A percentile compares a stretch with the other conserved stretches of the same genome.
Evolutionary conservation across 768 basidiomycete genomes (phyloP).

Genomic region (Pulveroboletus sp.): DNA sequence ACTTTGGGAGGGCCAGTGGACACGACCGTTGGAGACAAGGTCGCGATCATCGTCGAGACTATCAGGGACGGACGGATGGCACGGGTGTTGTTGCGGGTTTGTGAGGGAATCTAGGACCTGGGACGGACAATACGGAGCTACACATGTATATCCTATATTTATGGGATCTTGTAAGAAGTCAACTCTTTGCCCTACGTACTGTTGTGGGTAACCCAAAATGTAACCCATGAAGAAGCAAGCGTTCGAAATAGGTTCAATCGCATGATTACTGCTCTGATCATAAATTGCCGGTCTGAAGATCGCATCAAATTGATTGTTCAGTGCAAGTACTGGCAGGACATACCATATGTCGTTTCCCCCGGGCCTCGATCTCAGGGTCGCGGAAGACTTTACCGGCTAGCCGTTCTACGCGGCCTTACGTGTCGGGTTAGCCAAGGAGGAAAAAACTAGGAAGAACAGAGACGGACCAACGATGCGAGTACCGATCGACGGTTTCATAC

Average conservation of each 20-base stretch:
- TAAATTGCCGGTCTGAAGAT: conserved; percentile 2
- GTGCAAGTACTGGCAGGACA: no score
- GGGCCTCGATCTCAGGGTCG: conserved; percentile 17
- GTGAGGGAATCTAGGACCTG: conserved; percentile 24
- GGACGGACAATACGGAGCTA: neutral
- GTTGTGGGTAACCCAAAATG: no score
- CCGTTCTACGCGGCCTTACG: conserved; percentile 15
- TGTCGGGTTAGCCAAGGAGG: neutral
- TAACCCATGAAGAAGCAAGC: no score
- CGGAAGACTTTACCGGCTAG: conserved; percentile 18
- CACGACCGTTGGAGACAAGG: conserved; percentile 63
- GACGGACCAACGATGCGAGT: conserved; percentile 8
- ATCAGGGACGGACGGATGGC: conserved; percentile 70
- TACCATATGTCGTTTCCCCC: conserved; percentile 18
- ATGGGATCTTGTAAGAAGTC: no score
- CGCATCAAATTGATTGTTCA: neutral
- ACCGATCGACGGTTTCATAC: neutral
- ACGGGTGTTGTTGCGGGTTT: conserved; percentile 51
- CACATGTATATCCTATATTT: neutral
- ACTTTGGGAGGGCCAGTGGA: conserved; percentile 29
- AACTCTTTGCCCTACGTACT: no score
- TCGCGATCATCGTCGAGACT: conserved; percentile 75
- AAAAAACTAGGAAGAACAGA: no score
- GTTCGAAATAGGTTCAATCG: neutral
- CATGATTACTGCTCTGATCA: neutral